Evolutionary conservation across 2,329 filamentous ascomycete genomes (phyloP).

Genomic region (Fusarium sp.): DNA sequence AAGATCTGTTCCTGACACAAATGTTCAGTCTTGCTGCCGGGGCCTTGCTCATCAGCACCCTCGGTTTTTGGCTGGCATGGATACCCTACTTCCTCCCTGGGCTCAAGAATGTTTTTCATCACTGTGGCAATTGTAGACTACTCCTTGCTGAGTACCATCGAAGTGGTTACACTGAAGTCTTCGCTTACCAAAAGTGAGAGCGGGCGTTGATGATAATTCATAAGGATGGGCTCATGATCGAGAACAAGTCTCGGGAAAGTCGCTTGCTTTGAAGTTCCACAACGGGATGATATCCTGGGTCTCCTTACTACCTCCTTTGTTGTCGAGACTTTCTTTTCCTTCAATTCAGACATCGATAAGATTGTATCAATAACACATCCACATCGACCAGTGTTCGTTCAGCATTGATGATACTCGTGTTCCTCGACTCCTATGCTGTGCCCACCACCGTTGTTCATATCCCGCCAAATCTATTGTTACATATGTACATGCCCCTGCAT

Average conservation of each 20-base stretch:
- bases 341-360: neutral
- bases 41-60: fast-evolving
- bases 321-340: neutral
- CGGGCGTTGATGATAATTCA: neutral
- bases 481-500: neutral
- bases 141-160: slow-evolving; percentile 35
- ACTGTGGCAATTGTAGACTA: slow-evolving; percentile 30
- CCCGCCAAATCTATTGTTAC: slow-evolving; percentile 11
- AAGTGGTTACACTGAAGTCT: slow-evolving; percentile 32
- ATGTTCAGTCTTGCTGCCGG: neutral
- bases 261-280: neutral
- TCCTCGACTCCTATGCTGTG: neutral
- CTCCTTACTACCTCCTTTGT: neutral
- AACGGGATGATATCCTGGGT: slow-evolving; percentile 6
- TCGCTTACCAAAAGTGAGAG: slow-evolving; percentile 5
- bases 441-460: neutral
- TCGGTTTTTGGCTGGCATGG: neutral
- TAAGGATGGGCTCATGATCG: neutral
- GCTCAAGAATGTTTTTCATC: slow-evolving; percentile 36
- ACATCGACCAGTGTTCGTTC: neutral
- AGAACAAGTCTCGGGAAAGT: neutral
- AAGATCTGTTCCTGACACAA: neutral
- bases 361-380: neutral
- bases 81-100: slow-evolving; percentile 19
- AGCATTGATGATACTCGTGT: neutral